Conservation (phyloP, 208 protist genomes). For the Tritrichomonas foetus region DNA sequence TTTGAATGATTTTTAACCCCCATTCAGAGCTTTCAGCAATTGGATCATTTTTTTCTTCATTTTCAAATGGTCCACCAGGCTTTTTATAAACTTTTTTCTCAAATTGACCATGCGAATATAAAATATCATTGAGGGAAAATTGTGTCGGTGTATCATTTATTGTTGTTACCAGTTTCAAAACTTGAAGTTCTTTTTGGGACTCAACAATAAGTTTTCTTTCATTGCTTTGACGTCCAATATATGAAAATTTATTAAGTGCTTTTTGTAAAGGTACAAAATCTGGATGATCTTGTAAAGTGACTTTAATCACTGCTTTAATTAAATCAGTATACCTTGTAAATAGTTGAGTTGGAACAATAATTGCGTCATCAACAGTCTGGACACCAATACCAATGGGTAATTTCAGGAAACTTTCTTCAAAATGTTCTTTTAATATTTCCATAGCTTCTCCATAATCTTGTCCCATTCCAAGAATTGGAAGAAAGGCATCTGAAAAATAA, state of each 20-base stretch:
- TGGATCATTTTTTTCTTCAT: not conserved
- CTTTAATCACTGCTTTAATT: not conserved
- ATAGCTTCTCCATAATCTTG: not conserved
- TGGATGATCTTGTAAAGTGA: not conserved
- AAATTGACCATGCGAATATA: not conserved
- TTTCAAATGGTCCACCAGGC: not conserved
- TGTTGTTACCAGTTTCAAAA: not conserved
- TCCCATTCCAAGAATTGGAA: not conserved
- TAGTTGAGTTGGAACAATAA: not conserved
- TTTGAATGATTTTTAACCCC: not conserved
- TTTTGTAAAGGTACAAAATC: not conserved
- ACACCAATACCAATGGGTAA: not conserved
- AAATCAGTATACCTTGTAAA: not conserved
- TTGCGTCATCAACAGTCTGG: not conserved
- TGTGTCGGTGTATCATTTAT: not conserved
- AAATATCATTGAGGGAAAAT: not conserved
- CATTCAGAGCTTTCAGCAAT: not conserved
- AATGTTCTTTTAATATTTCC: not conserved
- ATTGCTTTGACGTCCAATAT: not conserved
- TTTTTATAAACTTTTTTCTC: not conserved
- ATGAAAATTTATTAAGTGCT: not conserved
- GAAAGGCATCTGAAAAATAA: not conserved
- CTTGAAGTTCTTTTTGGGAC: constrained; percentile 2
- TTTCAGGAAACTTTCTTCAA: not conserved
- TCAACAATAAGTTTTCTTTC: not conserved